Conservation (phyloP, 2,329 filamentous ascomycete species). For the Arthrobotrys sphaeroides region DNA sequence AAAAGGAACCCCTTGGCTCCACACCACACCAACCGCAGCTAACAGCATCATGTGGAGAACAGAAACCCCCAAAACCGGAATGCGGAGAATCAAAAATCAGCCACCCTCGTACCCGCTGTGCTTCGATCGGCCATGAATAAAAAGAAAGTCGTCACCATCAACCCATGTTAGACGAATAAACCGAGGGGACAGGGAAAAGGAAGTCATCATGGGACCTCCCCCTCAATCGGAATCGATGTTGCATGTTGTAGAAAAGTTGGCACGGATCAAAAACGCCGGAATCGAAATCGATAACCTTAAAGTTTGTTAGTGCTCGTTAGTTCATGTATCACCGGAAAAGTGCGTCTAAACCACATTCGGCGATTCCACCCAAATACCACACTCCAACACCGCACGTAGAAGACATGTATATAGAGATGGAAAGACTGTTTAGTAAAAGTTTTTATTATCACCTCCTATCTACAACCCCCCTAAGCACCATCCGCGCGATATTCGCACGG, state of each 20-base stretch:
- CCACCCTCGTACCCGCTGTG: too few relatives aligned
- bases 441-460: not conserved
- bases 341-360: not conserved
- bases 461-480: not conserved
- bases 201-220: not conserved
- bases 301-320: not conserved
- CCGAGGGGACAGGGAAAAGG: not conserved
- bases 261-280: not conserved
- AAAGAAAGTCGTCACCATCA: too few relatives aligned
- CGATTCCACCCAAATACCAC: not conserved
- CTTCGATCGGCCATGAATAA: too few relatives aligned
- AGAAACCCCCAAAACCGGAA: not conserved
- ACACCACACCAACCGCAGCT: too few relatives aligned
- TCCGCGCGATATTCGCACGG: not conserved
- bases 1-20: not conserved
- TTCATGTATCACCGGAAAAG: not conserved
- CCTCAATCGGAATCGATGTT: constrained; percentile 2
- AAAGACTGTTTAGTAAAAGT: not conserved
- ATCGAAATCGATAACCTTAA: not conserved
- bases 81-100: not conserved
- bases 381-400: not conserved
- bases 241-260: not conserved
- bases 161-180: too few relatives aligned
- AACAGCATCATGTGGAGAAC: constrained; percentile 10
- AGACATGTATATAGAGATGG: not conserved